A percentile compares a stretch with the other conserved stretches of the same genome.
These are phyloP conservation scores for Rhodotorula sp. DNA, from an alignment of 1,284 basidiomycete genomes.

Conservation along the genomic window DNA sequence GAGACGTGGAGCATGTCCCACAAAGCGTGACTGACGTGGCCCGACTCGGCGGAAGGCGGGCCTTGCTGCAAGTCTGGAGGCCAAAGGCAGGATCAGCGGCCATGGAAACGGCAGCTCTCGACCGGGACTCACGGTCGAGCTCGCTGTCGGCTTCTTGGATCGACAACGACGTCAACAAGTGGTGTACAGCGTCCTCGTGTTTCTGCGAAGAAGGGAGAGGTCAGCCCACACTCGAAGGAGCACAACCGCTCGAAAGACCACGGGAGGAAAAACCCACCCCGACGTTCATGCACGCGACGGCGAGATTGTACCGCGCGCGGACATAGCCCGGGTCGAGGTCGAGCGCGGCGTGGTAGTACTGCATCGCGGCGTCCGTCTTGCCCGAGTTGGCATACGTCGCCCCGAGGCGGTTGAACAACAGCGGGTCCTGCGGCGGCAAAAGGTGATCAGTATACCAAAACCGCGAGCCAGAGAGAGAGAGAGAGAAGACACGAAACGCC, in stretches of 20 bases:
- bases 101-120: too few relatives aligned
- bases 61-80: constrained; percentile 24
- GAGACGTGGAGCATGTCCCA: constrained; percentile 68
- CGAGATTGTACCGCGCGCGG: constrained; percentile 87
- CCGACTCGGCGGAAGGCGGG: not conserved
- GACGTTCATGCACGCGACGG: constrained; percentile 85
- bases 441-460: not conserved
- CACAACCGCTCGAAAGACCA: not conserved
- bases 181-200: constrained; percentile 76
- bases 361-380: constrained; percentile 73
- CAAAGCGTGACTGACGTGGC: constrained; percentile 62
- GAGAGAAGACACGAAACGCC: too few relatives aligned
- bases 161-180: constrained; percentile 78
- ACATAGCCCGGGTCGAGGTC: constrained; percentile 91
- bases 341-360: constrained; percentile 86
- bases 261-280: constrained; percentile 55
- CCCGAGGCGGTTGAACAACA: constrained; percentile 92
- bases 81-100: not conserved
- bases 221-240: not conserved
- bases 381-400: constrained; percentile 91
- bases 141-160: constrained; percentile 65
- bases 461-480: not conserved
- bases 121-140: constrained; percentile 45
- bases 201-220: constrained; percentile 52
- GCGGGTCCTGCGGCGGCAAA: constrained; percentile 68